Evolutionary conservation across 1,284 basidiomycete genomes (phyloP).

Genomic region (Microbotryum intermedium): DNA sequence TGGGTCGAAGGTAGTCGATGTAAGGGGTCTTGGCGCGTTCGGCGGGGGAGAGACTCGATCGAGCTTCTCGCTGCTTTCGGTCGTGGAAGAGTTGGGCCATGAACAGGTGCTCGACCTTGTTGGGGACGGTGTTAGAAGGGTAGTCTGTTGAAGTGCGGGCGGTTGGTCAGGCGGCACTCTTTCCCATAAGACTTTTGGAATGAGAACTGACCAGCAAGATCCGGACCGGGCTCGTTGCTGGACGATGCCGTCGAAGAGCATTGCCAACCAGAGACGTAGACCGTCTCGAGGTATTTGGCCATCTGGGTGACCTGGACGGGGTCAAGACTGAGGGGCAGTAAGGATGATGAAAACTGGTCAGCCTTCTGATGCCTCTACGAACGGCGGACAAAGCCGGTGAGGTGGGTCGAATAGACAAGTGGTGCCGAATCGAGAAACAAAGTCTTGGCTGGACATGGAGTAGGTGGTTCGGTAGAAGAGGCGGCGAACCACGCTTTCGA

Average conservation of each 20-base stretch:
- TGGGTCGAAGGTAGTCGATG: conserved; percentile 42
- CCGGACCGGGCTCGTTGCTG: conserved; percentile 93
- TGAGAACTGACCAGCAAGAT: conserved; percentile 59
- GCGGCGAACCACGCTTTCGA: too few relatives aligned
- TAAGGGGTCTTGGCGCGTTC: conserved; percentile 46
- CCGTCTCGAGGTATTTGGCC: conserved; percentile 86
- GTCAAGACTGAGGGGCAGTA: conserved; percentile 58
- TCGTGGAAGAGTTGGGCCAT: conserved; percentile 56
- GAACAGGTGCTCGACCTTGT: conserved; percentile 57
- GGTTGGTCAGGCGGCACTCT: background rate
- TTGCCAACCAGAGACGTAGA: conserved; percentile 95
- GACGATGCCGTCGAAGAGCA: conserved; percentile 75
- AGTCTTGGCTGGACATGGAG: too few relatives aligned
- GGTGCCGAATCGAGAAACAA: too few relatives aligned
- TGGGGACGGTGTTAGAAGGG: conserved; percentile 55
- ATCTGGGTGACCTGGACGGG: conserved; percentile 91
- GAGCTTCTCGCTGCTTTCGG: conserved; percentile 47
- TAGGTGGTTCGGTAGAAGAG: too few relatives aligned
- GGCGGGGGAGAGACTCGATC: conserved; percentile 56
- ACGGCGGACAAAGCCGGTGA: too few relatives aligned
- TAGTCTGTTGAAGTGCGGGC: conserved; percentile 42
- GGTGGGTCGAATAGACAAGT: too few relatives aligned
- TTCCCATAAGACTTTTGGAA: background rate
- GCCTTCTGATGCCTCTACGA: too few relatives aligned
- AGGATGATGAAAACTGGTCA: too few relatives aligned